Base-by-base conservation (phyloP, 75 land plant species). In the Pinus taeda region DNA sequence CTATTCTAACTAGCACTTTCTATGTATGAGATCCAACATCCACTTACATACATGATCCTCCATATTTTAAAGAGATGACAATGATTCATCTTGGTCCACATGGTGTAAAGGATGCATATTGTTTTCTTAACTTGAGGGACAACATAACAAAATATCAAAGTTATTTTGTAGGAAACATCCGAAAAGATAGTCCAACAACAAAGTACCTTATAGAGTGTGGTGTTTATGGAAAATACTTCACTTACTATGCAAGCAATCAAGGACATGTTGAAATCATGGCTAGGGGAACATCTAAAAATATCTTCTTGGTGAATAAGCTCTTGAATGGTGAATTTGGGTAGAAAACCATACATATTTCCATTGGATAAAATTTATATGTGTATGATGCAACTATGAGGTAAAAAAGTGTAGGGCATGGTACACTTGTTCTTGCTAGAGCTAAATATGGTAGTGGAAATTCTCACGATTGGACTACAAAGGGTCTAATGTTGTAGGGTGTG, bases 251-350 rank as follows among this genome's bases (percentile, higher is more conserved):
- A 95, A 39, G 93, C 93, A 86, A 95, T 93, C 93, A 95, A 82
- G 98, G 98, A 30, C 93, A 95, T 86, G 98, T 93, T 88, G 98
- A 95, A 79, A 65, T 95, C 6, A 95, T 95, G 98, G 95, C 90
- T 45, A 83, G 98, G 71, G 98, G 98, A 56, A 95, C 95, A 56
- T 95, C 93, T 88, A 95, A 95, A 8, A 95, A 95, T 72, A 95
- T 95, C 33, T 93, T 95, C 21, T 56, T 95, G 74, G 95, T 11
- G 26, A 26, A 26, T 26, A 26, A 26, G 26, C 26, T 26, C 26
- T 26, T 26, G 26, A 26, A 26, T 26, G 98, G 98, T 42, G 93
- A 95, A 86, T 93, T 95, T 73, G 98, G 95, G 0, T 90, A 95
- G 6, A 95, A 89, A 79, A 95, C 98, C 24, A 76, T 95, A 57